Percentiles rank a stretch among this genome's conserved stretches.
These are phyloP conservation scores for Galeopsis tetrahit DNA, from an alignment of 257 asterid genomes.

Conservation along the genomic window DNA sequence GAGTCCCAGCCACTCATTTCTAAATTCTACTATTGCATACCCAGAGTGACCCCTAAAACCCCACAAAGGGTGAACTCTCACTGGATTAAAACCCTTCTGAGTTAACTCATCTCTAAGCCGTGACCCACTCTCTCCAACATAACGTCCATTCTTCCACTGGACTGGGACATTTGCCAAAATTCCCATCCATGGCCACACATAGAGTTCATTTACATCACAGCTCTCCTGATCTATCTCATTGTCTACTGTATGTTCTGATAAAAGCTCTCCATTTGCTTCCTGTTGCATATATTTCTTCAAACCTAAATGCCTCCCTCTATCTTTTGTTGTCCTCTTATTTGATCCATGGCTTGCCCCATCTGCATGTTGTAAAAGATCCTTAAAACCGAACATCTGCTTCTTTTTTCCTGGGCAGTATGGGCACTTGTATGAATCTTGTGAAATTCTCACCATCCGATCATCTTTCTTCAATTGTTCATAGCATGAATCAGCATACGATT, in stretches of 20 bases:
- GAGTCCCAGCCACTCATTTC: constrained; percentile 45
- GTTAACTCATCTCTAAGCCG: constrained; percentile 41
- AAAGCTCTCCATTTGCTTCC: constrained; percentile 4
- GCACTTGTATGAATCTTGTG: constrained; percentile 35
- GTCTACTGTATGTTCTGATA: neutral
- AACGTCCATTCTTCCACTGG: constrained; percentile 36
- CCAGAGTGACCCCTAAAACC: constrained; percentile 50
- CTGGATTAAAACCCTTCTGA: constrained; percentile 47
- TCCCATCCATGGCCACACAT: constrained; percentile 70
- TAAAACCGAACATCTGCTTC: constrained; percentile 27
- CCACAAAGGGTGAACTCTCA: constrained; percentile 51
- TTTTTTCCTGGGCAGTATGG: constrained; percentile 42
- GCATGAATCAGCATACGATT: constrained; percentile 43
- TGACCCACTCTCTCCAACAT: constrained; percentile 52
- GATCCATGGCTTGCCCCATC: constrained; percentile 37
- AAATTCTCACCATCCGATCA: constrained; percentile 21
- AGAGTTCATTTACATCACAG: constrained; percentile 40
- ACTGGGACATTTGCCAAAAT: constrained; percentile 55
- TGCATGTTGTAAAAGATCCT: constrained; percentile 50
- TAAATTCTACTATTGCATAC: constrained; percentile 56
- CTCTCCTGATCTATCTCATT: constrained; percentile 16
- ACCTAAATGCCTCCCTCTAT: constrained; percentile 33
- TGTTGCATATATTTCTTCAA: constrained; percentile 29
- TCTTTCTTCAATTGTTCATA: constrained; percentile 40
- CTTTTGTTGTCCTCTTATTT: constrained; percentile 26